Evolutionary conservation across 495 filamentous ascomycete species (phyloP).

Genomic region (Lasiosphaeria hispida): DNA sequence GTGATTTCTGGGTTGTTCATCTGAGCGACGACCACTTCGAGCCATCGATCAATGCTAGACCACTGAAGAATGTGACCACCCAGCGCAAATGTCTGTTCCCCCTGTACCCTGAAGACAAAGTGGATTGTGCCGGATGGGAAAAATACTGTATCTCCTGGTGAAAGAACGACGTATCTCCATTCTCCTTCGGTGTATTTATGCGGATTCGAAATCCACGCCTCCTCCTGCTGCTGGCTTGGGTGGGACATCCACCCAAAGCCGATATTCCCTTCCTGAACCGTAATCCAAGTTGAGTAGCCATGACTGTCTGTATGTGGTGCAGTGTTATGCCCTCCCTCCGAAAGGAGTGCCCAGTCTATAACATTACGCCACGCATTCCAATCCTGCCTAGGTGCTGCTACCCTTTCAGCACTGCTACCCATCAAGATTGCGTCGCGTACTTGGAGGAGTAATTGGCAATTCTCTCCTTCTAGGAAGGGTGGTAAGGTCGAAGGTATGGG

Average conservation of each 20-base stretch:
- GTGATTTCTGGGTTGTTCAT: constrained; percentile 16
- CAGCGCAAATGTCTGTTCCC: constrained; percentile 20
- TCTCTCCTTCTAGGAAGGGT: no score
- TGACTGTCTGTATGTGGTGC: no score
- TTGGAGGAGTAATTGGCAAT: no score
- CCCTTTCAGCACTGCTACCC: no score
- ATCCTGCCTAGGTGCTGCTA: no score
- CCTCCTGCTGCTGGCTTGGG: constrained; percentile 24
- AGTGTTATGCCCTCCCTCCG: no score
- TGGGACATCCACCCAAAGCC: no score
- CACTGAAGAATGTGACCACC: constrained; percentile 26
- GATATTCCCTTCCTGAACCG: neutral
- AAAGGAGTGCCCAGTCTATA: no score
- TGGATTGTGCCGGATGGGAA: constrained; percentile 35
- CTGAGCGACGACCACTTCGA: constrained; percentile 18
- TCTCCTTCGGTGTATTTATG: constrained; percentile 21
- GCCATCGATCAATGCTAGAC: constrained; percentile 22
- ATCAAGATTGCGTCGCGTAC: no score
- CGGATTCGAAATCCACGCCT: constrained; percentile 23
- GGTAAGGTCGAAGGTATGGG: no score
- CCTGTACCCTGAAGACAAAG: constrained; percentile 32
- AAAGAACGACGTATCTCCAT: constrained; percentile 33
- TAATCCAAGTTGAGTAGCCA: no score
- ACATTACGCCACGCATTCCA: no score
- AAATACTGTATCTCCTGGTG: constrained; percentile 31